Base-by-base conservation (phyloP, 768 basidiomycete species). In the Tubosaeta sp. region DNA sequence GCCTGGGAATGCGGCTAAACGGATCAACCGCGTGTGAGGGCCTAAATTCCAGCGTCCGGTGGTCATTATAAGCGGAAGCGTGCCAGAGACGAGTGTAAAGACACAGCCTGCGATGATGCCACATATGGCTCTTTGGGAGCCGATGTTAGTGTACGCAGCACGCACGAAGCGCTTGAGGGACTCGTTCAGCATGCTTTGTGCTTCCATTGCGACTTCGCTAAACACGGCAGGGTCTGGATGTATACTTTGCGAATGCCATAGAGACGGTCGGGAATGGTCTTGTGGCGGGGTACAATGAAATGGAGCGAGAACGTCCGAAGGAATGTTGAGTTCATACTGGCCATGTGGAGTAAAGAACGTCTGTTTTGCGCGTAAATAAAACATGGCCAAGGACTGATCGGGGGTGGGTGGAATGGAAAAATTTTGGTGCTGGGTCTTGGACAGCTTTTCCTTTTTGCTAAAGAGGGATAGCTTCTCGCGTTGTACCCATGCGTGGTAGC, bases 271-370 rank as follows among this genome's bases (percentile, higher is more conserved):
- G 3, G 12, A 17, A 2, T 49, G 48, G 2, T 58, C 50, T 10
- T 57, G 55, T 6, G 56, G 67, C 22, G 75, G 70, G 6, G 72
- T 59, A 1, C 63, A 64, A 55, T 83, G 78, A 60, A 84, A 80
- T 12, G 83, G 80, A 1, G 83, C 78, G 32, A 89, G 79, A 29
- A 85, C 67, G 46, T 80, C 79, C 9, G 84, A 84, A 11, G 85
- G 77, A 25, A 90, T 77, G 55, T 85, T 78, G 59, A 90, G 82
- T 56, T 88, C 86, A 60, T 86, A 90, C 39, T 77, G 74, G 43
- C 83, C 81, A 51, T 80, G 80, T 17, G 86, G 86, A 3, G 83
- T 85, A 56, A 90, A 80, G 64, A 91, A 91, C 1, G 88, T 91
- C 62, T 87, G 81, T 59, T 88, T 89, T 10, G 88, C 88, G 34